Percentiles rank a stretch among this genome's conserved stretches.
Evolutionary conservation across 305 asterid genomes (phyloP).

Genomic region (Ilex paraguariensis): DNA sequence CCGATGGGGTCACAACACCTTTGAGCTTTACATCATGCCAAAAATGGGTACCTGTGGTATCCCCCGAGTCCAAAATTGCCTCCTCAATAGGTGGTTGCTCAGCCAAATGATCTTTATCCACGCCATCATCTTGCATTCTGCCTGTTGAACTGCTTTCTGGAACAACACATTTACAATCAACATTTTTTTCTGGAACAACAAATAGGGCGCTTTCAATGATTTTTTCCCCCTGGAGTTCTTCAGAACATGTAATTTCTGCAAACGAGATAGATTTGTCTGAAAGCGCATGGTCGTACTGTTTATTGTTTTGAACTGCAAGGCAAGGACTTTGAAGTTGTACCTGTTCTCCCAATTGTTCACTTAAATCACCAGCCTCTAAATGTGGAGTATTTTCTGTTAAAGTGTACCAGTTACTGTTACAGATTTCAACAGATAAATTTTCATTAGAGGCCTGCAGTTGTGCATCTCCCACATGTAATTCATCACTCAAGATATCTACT

Average conservation of each 20-base stretch:
- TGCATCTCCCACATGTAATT: conserved; percentile 19
- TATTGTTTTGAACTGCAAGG: conserved; percentile 23
- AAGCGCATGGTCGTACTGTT: conserved; percentile 14
- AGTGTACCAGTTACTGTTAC: conserved; percentile 13
- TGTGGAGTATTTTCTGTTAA: conserved; percentile 2
- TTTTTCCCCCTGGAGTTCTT: conserved; percentile 22
- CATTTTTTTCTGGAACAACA: conserved; percentile 22
- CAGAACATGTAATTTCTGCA: conserved; percentile 25
- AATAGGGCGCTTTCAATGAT: conserved; percentile 20
- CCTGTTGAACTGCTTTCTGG: not conserved
- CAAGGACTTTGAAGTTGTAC: conserved; percentile 18
- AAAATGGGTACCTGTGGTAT: conserved; percentile 12
- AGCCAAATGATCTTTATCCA: conserved; percentile 11
- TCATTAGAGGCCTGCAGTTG: conserved; percentile 25
- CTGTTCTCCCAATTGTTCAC: conserved; percentile 16
- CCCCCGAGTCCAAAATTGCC: conserved; percentile 12
- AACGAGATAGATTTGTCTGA: conserved; percentile 25
- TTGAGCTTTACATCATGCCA: conserved; percentile 16
- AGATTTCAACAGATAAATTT: conserved; percentile 20
- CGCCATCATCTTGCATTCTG: conserved; percentile 14
- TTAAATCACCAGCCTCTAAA: conserved; percentile 27
- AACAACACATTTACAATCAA: conserved; percentile 13
- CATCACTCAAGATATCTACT: conserved; percentile 17
- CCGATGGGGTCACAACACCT: not conserved
- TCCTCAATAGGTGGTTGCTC: conserved; percentile 18